Evolutionary conservation across 441 rosid genomes (phyloP).

Genomic region (Erodium texanum): DNA sequence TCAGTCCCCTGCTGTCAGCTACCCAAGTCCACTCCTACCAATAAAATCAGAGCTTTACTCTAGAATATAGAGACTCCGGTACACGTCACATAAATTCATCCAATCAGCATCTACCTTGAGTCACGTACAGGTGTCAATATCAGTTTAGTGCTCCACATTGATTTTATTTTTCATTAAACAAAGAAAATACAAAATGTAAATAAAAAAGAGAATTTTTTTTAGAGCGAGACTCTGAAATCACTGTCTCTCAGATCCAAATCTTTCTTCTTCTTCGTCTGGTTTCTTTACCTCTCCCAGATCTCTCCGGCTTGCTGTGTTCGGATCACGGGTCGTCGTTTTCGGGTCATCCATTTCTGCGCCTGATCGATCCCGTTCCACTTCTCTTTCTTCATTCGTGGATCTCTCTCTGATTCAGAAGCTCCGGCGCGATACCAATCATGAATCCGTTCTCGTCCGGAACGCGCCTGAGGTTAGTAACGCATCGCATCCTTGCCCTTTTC

Average conservation of each 20-base stretch:
- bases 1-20: background rate
- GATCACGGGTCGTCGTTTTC: constrained; percentile 28
- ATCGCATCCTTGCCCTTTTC: constrained; percentile 3
- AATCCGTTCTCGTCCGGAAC: constrained; percentile 97
- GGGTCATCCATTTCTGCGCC: background rate
- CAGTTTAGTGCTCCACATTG: background rate
- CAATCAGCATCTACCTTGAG: background rate
- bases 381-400: constrained; percentile 12
- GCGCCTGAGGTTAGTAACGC: constrained; percentile 65
- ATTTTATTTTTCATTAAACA: background rate
- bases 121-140: background rate
- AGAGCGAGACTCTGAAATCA: background rate
- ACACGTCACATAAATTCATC: background rate
- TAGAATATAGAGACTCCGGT: too few species aligned
- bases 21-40: background rate
- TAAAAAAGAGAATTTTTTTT: background rate
- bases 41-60: too few species aligned
- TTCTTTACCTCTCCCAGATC: constrained; percentile 24
- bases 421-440: constrained; percentile 51
- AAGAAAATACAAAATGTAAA: too few species aligned
- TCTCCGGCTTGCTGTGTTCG: constrained; percentile 24
- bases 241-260: constrained; percentile 44
- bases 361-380: constrained; percentile 8
- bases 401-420: constrained; percentile 4
- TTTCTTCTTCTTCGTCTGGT: constrained; percentile 16